Conservation (phyloP, 805 yeast genomes). For the Lipomyces anomalus region DNA sequence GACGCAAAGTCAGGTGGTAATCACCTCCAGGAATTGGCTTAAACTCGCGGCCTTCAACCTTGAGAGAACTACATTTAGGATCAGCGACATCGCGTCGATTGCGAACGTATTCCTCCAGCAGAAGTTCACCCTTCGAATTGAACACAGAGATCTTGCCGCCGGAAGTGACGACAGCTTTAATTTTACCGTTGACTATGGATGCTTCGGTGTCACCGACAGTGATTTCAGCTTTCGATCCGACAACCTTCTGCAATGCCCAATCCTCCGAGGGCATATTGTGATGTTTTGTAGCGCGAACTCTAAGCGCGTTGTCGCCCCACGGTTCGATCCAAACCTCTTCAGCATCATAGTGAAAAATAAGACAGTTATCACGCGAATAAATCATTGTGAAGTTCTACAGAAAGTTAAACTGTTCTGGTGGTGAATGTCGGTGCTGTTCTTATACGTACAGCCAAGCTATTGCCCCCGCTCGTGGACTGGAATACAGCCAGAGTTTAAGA, state of each 20-base stretch:
- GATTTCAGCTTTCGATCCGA: constrained; percentile 1
- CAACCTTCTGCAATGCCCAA: constrained; percentile 17
- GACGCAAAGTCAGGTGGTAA: constrained; percentile 14
- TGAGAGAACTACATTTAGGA: constrained; percentile 20
- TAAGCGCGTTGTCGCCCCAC: constrained; percentile 21
- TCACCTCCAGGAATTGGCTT: constrained; percentile 11
- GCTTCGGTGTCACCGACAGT: constrained; percentile 2
- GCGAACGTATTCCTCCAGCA: too few species aligned
- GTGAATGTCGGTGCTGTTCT: too few species aligned
- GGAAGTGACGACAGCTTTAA: constrained; percentile 12
- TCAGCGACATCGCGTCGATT: constrained; percentile 20
- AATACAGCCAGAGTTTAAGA: too few species aligned
- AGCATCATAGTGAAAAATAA: constrained; percentile 15
- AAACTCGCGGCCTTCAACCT: constrained; percentile 24
- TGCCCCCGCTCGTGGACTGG: too few species aligned
- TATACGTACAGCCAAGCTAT: too few species aligned
- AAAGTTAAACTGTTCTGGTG: too few species aligned
- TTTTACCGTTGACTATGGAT: constrained; percentile 14
- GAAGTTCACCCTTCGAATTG: constrained; percentile 15
- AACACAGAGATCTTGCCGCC: constrained; percentile 15
- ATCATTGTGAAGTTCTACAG: too few species aligned
- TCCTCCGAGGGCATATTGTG: constrained; percentile 3
- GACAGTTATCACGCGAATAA: constrained; percentile 5
- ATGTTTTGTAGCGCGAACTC: constrained; percentile 16
- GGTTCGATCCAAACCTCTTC: constrained; percentile 21